Evolutionary conservation across 2,329 filamentous ascomycete genomes (phyloP).

Genomic region (Pyricularia pennisetigena): DNA sequence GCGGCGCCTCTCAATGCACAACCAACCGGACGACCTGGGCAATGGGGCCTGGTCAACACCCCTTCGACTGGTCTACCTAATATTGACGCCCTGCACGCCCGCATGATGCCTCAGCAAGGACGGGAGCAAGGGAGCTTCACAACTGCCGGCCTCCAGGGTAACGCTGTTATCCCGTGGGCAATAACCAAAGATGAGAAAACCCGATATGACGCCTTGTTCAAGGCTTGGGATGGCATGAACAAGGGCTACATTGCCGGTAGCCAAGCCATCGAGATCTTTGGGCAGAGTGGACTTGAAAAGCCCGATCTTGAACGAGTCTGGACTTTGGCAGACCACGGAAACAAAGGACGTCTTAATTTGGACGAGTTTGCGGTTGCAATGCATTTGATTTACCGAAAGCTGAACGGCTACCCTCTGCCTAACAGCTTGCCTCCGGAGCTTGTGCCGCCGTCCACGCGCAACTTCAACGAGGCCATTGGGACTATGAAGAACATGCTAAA

Average conservation of each 20-base stretch:
- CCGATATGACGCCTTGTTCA: constrained; percentile 90
- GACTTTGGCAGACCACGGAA: constrained; percentile 89
- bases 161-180: constrained; percentile 94
- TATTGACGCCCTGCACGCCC: constrained; percentile 82
- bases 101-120: constrained; percentile 95
- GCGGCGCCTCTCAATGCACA: constrained; percentile 71
- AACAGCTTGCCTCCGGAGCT: constrained; percentile 82
- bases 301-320: constrained; percentile 84
- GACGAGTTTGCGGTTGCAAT: constrained; percentile 98
- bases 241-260: constrained; percentile 89
- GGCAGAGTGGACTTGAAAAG: constrained; percentile 89
- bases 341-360: constrained; percentile 87
- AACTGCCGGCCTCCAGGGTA: constrained; percentile 79
- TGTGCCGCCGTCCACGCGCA: constrained; percentile 86
- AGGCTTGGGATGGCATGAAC: constrained; percentile 88
- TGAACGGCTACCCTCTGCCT: constrained; percentile 91
- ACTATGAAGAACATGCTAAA: constrained; percentile 84
- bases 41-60: constrained; percentile 97
- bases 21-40: constrained; percentile 83
- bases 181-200: constrained; percentile 99
- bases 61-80: constrained; percentile 84
- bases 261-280: constrained; percentile 93
- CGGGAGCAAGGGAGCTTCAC: constrained; percentile 77
- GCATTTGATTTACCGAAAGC: constrained; percentile 96
- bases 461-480: constrained; percentile 86